Base-by-base conservation (phyloP, 345 rosid genomes). In the Pelargonium nanum region DNA sequence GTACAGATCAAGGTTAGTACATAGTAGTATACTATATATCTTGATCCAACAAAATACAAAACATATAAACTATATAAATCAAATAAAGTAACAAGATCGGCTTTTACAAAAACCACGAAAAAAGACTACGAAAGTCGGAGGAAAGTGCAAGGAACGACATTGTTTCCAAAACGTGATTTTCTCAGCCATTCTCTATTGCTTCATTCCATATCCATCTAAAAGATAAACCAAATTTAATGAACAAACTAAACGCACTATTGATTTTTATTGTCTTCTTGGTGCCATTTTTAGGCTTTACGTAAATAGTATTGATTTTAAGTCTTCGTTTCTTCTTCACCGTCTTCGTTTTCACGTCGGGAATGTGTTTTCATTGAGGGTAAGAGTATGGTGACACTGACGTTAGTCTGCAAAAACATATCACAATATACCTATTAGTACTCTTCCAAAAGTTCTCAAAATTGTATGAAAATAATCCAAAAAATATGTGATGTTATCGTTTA, bases 341-440 rank as follows among this genome's bases (percentile, higher is more conserved):
- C 28, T 16, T 22, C 58, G 17, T 40, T 22, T 8, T 54, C 58
- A 62, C 66, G 26, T 26, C 58, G 57, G 21, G 67, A 63, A 54
- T 73, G 56, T 65, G 65, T 24, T 12, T 40, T 2, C 51, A 56
- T 9, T 28, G 2, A 26, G 64, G 63, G 8, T 71, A 61, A 2
- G 56, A 59, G n/a, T 76, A 78, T 0, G 90, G 85, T 0, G 67
- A 64, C 7, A 2, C 67, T 1, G 55, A 57, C 56, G 75, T 77
- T 79, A 80, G 60, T 71, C 90, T 85, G 81, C 61, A 75, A 15
- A 48, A 22, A 34, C n/a, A 26, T n/a, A n/a, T n/a, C n/a, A n/a
- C n/a, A n/a, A n/a, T n/a, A n/a, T n/a, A n/a, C n/a, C n/a, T n/a
- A n/a, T n/a, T n/a, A n/a, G n/a, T n/a, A n/a, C n/a, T n/a, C n/a